A percentile compares a stretch with the other conserved stretches of the same genome.
Conservation (phyloP, 2,329 filamentous ascomycete species). For the Fusarium robinianum region DNA sequence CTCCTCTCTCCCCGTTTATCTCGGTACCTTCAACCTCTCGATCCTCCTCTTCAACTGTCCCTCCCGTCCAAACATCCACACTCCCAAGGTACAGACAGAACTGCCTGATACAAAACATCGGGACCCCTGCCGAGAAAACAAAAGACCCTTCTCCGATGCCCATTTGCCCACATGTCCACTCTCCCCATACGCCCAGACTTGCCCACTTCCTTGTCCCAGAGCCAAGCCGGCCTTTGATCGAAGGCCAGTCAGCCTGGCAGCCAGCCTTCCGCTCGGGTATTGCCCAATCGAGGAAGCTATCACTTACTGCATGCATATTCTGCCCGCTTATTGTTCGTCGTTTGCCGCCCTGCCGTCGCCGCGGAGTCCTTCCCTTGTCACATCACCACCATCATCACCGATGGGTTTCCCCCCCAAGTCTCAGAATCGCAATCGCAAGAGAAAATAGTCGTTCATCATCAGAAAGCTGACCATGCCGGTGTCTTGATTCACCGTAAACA, state of each 20-base stretch:
- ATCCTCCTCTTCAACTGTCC: too few species aligned
- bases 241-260: constrained; percentile 24
- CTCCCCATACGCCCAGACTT: neutral
- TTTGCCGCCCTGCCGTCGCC: constrained; percentile 7
- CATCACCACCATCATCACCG: neutral
- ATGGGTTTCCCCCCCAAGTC: too few species aligned
- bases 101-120: too few species aligned
- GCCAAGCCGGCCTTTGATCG: constrained; percentile 25
- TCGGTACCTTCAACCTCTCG: too few species aligned
- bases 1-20: too few species aligned
- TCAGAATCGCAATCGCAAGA: neutral
- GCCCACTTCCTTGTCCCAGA: neutral
- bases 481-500: constrained; percentile 32
- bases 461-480: constrained; percentile 39
- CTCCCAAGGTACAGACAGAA: too few species aligned
- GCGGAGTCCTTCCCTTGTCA: constrained; percentile 10
- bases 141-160: neutral
- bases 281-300: constrained; percentile 17
- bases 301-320: neutral
- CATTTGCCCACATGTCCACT: neutral
- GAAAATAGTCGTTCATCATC: constrained; percentile 4
- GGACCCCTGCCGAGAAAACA: too few species aligned
- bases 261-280: constrained; percentile 17
- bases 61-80: too few species aligned
- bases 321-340: constrained; percentile 3